These are phyloP conservation scores for Emericellopsis terricola DNA, from an alignment of 495 filamentous ascomycete genomes.

Conservation along the genomic window DNA sequence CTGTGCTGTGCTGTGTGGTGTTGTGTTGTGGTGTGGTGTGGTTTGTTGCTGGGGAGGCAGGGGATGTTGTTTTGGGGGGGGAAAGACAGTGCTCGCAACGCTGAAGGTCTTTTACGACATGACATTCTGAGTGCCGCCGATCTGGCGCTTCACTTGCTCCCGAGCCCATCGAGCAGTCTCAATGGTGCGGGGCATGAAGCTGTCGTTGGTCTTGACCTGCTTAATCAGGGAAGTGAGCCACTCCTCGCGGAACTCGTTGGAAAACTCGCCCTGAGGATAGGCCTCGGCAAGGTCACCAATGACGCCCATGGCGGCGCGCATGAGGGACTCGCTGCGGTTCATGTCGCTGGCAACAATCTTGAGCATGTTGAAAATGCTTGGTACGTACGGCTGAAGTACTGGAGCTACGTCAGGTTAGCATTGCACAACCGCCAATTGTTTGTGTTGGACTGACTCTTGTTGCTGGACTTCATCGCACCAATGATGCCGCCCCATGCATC, in stretches of 20 bases:
- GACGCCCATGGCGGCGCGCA: constrained; percentile 89
- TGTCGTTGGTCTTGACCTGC: constrained; percentile 69
- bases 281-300: constrained; percentile 90
- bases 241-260: constrained; percentile 66
- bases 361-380: constrained; percentile 78
- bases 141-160: constrained; percentile 91
- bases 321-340: constrained; percentile 77
- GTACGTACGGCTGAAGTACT: constrained; percentile 56
- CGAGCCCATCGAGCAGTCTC: constrained; percentile 95
- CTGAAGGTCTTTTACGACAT: constrained; percentile 15
- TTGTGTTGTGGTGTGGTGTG: not conserved
- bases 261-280: constrained; percentile 79
- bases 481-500: constrained; percentile 97
- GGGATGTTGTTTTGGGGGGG: not conserved
- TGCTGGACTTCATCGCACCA: constrained; percentile 68
- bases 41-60: not conserved
- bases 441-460: too few species aligned
- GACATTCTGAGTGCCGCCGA: constrained; percentile 29
- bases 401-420: constrained; percentile 30
- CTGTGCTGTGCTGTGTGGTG: not conserved
- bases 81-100: not conserved
- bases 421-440: not conserved
- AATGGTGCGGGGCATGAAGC: constrained; percentile 64
- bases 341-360: constrained; percentile 62
- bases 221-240: constrained; percentile 80